Percentiles rank a stretch among this genome's conserved stretches.
phyloP scores from a whole-genome alignment of 345 rosid genomes.

The Cardamine occulta region DNA sequence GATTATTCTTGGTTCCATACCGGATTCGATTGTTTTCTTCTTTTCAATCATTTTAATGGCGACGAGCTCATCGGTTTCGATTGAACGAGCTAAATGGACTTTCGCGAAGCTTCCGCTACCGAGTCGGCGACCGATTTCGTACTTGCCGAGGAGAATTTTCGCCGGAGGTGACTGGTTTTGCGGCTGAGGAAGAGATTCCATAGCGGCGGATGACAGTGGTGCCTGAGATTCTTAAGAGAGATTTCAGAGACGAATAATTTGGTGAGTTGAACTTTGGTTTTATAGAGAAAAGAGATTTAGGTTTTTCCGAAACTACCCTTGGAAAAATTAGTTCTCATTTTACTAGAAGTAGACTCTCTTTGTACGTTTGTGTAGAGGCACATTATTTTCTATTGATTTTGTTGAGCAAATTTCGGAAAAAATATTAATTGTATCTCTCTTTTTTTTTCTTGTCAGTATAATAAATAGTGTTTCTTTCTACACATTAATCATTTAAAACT shows the following conservation, averaged over 20 bases:
- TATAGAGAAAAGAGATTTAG: conserved; percentile 6
- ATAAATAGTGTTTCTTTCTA: neutral
- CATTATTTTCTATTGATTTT: neutral
- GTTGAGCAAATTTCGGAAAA: neutral
- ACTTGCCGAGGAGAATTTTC: conserved; percentile 60
- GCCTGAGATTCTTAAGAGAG: conserved; percentile 33
- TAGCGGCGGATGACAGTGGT: conserved; percentile 30
- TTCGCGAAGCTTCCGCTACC: conserved; percentile 90
- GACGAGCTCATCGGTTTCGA: conserved; percentile 50
- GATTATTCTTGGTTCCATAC: conserved; percentile 69
- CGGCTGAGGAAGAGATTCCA: conserved; percentile 40
- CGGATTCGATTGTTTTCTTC: conserved; percentile 50
- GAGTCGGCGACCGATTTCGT: conserved; percentile 63
- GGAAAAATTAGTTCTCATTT: neutral
- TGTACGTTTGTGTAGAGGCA: neutral
- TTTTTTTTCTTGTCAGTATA: neutral
- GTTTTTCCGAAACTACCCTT: conserved; percentile 32
- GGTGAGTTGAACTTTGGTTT: conserved; percentile 7
- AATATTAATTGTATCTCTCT: neutral
- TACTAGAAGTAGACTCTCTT: neutral
- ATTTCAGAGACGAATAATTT: conserved; percentile 40
- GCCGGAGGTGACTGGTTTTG: conserved; percentile 30
- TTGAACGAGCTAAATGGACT: conserved; percentile 59
- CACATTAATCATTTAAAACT: neutral
- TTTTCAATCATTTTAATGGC: conserved; percentile 83